A percentile compares a stretch with the other conserved stretches of the same genome.
Conservation (phyloP, 78 protist species). For the Dictyostelium capitatum region DNA sequence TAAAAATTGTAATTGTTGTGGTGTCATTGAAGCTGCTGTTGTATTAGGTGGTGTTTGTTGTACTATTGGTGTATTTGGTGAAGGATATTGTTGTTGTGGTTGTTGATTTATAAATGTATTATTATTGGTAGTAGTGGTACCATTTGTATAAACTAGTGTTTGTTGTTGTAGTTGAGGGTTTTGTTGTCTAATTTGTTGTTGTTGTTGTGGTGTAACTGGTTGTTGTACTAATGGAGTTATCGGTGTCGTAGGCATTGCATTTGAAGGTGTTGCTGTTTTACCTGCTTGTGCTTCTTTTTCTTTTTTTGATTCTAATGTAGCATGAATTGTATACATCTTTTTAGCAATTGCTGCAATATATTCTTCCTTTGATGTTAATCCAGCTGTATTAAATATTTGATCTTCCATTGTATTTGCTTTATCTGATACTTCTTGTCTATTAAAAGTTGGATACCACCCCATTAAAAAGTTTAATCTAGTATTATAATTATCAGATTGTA, state of each 20-base stretch:
- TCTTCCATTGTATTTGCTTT: background rate
- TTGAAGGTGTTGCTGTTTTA: background rate
- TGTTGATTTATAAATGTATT: background rate
- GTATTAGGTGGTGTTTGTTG: background rate
- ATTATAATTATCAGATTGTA: background rate
- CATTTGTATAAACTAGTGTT: background rate
- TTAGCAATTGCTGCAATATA: constrained; percentile 8
- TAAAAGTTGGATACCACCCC: background rate
- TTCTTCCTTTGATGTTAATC: background rate
- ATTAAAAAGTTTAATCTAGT: background rate
- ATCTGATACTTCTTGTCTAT: background rate
- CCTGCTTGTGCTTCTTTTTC: background rate
- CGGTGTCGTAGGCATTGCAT: constrained; percentile 10
- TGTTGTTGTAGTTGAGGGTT: constrained; percentile 19
- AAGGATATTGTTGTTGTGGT: background rate
- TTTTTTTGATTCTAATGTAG: background rate
- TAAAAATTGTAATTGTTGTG: background rate
- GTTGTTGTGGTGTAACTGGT: constrained; percentile 1
- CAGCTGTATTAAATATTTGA: background rate
- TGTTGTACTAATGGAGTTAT: constrained; percentile 1
- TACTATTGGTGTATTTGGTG: background rate
- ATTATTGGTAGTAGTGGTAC: too few relatives aligned
- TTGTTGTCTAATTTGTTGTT: background rate
- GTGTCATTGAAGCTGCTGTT: background rate
- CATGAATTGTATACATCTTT: background rate